Evolutionary conservation across 352 stramenopile genomes (phyloP), one percentile per base, ranked within the genome.

Genomic region (Globisporangium irregulare): DNA sequence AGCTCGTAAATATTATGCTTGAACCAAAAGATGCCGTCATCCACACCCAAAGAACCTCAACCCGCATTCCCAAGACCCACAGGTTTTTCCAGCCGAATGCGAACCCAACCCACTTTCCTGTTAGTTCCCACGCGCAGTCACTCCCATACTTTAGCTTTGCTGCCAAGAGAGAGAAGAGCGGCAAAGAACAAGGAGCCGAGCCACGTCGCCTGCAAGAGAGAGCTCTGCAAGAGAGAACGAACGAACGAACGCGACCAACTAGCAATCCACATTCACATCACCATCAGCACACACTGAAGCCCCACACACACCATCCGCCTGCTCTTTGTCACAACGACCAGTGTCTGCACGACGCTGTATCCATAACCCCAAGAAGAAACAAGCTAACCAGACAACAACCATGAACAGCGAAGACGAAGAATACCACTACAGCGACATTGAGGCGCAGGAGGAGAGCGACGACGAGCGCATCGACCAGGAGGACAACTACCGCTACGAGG

Each of bases 361-460:
- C 43, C 43, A 51, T 51, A 24, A 6, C 20, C 15, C 18, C 43
- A 10, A 43, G 36, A 38, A n/a, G 41, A 51, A 51, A 5, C 6
- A 20, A 51, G 7, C n/a, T 10, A 62, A 22, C n/a, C 38, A 46
- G 38, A 46, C 38, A 46, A 25, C 51, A 67, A 24, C 27, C n/a
- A 71, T 71, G 66, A 71, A 57, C 59, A 69, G 58, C 55, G 61
- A 66, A 36, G 86, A 94, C 62, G 80, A 88, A 55, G 84, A 94
- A 65, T 93, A 94, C 67, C 85, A 92, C 73, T 93, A 93, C 76
- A 93, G 85, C 69, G 84, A 94, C 68, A 66, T 91, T 71, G 82
- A 89, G 59, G 80, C 88, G 22, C 79, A 92, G 27, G 83, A 85
- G 27, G 83, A 86, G 29, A 62, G 72, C 43, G 69, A 82, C 25